phyloP scores from a whole-genome alignment of 805 yeast genomes.

The Spathaspora boniae region DNA sequence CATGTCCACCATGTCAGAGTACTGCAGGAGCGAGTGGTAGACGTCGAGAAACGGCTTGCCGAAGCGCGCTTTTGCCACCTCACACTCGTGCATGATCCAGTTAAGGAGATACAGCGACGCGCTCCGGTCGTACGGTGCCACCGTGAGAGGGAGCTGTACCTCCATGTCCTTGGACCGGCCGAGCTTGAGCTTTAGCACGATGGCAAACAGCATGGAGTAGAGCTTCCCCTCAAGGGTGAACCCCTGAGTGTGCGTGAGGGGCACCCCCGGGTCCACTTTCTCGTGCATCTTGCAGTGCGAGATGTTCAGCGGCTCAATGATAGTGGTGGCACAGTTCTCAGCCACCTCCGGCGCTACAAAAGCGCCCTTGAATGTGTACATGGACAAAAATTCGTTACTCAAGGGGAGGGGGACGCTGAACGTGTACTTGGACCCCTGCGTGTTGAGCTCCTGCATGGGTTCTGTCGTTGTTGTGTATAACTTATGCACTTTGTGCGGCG shows the following conservation, averaged over 20 bases:
- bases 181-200: slow-evolving; percentile 47
- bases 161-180: slow-evolving; percentile 49
- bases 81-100: slow-evolving; percentile 54
- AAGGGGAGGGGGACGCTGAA: slow-evolving; percentile 30
- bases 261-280: slow-evolving; percentile 36
- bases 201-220: slow-evolving; percentile 50
- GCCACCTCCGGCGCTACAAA: slow-evolving; percentile 2
- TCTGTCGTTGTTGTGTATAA: slow-evolving; percentile 32
- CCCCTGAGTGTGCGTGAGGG: slow-evolving; percentile 45
- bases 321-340: slow-evolving; percentile 7
- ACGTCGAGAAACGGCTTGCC: slow-evolving; percentile 28
- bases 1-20: slow-evolving; percentile 19
- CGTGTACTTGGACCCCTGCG: slow-evolving; percentile 23
- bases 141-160: slow-evolving; percentile 48
- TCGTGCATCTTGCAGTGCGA: slow-evolving; percentile 7
- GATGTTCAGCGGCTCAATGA: slow-evolving; percentile 11
- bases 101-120: slow-evolving; percentile 48
- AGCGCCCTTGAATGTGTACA: slow-evolving; percentile 12
- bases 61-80: slow-evolving; percentile 35
- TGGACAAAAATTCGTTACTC: slow-evolving; percentile 32
- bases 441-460: slow-evolving; percentile 17
- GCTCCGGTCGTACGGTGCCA: slow-evolving; percentile 50
- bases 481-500: slow-evolving; percentile 44
- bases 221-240: slow-evolving; percentile 51
- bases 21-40: slow-evolving; percentile 13